phyloP scores from a whole-genome alignment of 1,284 basidiomycete species.

The Rhizoctonia solani region DNA sequence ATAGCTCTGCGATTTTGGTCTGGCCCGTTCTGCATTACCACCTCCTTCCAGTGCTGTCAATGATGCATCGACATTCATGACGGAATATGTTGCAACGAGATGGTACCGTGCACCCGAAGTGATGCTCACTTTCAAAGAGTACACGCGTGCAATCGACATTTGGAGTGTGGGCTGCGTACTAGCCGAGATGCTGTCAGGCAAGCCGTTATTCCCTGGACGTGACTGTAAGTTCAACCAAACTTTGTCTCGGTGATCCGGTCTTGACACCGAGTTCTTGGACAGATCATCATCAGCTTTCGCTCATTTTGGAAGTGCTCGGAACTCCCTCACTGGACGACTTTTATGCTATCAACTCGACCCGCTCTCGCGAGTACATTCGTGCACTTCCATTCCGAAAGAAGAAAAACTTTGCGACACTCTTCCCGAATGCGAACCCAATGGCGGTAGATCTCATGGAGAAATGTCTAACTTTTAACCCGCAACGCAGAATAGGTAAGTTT shows the following conservation, averaged over 20 bases:
- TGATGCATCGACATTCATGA: slow-evolving; percentile 89
- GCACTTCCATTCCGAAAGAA: slow-evolving; percentile 91
- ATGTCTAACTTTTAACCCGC: slow-evolving; percentile 91
- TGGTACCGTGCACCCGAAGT: slow-evolving; percentile 96
- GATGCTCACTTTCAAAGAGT: slow-evolving; percentile 95
- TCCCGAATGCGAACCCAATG: slow-evolving; percentile 81
- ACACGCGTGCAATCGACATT: slow-evolving; percentile 89
- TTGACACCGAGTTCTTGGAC: too few relatives aligned
- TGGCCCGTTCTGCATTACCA: slow-evolving; percentile 81
- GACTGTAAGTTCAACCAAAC: too few relatives aligned
- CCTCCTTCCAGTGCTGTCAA: slow-evolving; percentile 70
- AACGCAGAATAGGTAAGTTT: slow-evolving; percentile 65
- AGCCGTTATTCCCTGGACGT: slow-evolving; percentile 87
- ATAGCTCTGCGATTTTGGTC: slow-evolving; percentile 85
- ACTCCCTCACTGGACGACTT: slow-evolving; percentile 57
- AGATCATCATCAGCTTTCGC: slow-evolving; percentile 55
- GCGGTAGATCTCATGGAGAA: slow-evolving; percentile 90
- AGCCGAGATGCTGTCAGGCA: slow-evolving; percentile 91
- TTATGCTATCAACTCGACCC: slow-evolving; percentile 70
- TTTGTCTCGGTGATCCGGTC: not conserved
- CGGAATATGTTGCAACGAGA: slow-evolving; percentile 87
- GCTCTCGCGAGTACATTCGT: slow-evolving; percentile 90
- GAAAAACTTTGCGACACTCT: slow-evolving; percentile 73
- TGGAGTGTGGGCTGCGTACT: slow-evolving; percentile 94
- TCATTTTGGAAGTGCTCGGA: slow-evolving; percentile 59